Evolutionary conservation across 2,329 filamentous ascomycete genomes (phyloP).

Genomic region (Raffaelea deltoideospora): DNA sequence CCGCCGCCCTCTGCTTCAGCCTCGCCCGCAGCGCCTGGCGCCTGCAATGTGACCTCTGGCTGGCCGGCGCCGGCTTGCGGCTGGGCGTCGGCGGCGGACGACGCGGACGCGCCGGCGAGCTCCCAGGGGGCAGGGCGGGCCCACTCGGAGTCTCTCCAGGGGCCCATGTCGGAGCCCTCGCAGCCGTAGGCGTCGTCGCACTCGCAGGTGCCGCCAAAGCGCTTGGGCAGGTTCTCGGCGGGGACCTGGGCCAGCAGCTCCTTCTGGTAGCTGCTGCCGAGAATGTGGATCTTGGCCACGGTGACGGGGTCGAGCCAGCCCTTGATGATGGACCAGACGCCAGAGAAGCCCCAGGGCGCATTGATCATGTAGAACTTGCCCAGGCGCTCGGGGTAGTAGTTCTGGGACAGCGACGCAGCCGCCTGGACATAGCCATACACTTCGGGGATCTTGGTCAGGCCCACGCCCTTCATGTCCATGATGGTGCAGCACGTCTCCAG

Average conservation of each 20-base stretch:
- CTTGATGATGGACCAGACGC: slow-evolving; percentile 76
- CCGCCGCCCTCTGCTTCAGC: slow-evolving; percentile 9
- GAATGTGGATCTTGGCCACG: slow-evolving; percentile 85
- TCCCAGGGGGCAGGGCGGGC: slow-evolving; percentile 50
- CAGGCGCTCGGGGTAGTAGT: slow-evolving; percentile 97
- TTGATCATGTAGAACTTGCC: slow-evolving; percentile 98
- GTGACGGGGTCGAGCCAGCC: slow-evolving; percentile 94
- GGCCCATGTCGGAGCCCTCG: slow-evolving; percentile 72
- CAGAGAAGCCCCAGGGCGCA: slow-evolving; percentile 86
- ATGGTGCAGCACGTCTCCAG: slow-evolving; percentile 97
- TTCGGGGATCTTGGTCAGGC: slow-evolving; percentile 61
- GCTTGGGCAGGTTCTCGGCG: slow-evolving; percentile 74
- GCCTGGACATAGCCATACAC: slow-evolving; percentile 81
- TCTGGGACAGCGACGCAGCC: slow-evolving; percentile 82
- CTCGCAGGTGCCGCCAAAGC: slow-evolving; percentile 70
- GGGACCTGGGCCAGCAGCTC: slow-evolving; percentile 77
- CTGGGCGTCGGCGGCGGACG: slow-evolving; percentile 10
- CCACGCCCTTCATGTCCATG: slow-evolving; percentile 94
- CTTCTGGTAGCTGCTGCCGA: slow-evolving; percentile 66
- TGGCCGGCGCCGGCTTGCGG: slow-evolving; percentile 11
- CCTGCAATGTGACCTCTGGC: slow-evolving; percentile 13
- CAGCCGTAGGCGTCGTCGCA: slow-evolving; percentile 80
- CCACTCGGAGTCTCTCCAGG: slow-evolving; percentile 66
- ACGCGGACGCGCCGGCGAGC: slow-evolving; percentile 21
- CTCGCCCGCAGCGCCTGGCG: slow-evolving; percentile 17